Percentiles rank a stretch among this genome's conserved stretches.
These are phyloP conservation scores for Clarireedia homoeocarpa DNA, from an alignment of 2,329 filamentous ascomycete species.

Conservation along the genomic window DNA sequence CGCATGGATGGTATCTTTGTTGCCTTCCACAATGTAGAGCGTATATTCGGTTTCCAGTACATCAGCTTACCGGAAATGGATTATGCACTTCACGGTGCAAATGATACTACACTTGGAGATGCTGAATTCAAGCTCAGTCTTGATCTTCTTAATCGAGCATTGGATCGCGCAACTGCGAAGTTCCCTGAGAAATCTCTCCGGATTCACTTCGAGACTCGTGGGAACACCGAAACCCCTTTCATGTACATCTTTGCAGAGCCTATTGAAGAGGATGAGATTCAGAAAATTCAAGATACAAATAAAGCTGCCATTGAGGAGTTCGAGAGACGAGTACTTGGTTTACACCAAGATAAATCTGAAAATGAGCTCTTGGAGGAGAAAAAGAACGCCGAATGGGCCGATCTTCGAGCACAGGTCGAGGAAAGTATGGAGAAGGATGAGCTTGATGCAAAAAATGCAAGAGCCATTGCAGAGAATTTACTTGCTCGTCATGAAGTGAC, in stretches of 20 bases:
- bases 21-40: constrained; percentile 88
- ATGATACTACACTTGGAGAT: constrained; percentile 61
- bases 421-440: constrained; percentile 26
- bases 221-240: constrained; percentile 41
- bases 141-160: constrained; percentile 66
- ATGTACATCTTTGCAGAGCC: constrained; percentile 92
- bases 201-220: constrained; percentile 73
- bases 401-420: constrained; percentile 28
- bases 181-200: constrained; percentile 73
- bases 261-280: constrained; percentile 63
- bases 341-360: constrained; percentile 32
- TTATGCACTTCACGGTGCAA: constrained; percentile 72
- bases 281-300: constrained; percentile 62
- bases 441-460: constrained; percentile 15
- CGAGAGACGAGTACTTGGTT: constrained; percentile 53
- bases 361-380: constrained; percentile 14
- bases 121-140: constrained; percentile 80
- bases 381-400: constrained; percentile 25
- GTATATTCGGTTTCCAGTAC: constrained; percentile 98
- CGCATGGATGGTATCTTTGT: constrained; percentile 99
- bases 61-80: constrained; percentile 84
- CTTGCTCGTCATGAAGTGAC: constrained; percentile 10
- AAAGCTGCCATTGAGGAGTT: constrained; percentile 60
- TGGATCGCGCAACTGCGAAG: constrained; percentile 65
- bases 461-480: constrained; percentile 9